A percentile compares a stretch with the other conserved stretches of the same genome.
Conservation (phyloP, 805 yeast species). For the Candida argentea region DNA sequence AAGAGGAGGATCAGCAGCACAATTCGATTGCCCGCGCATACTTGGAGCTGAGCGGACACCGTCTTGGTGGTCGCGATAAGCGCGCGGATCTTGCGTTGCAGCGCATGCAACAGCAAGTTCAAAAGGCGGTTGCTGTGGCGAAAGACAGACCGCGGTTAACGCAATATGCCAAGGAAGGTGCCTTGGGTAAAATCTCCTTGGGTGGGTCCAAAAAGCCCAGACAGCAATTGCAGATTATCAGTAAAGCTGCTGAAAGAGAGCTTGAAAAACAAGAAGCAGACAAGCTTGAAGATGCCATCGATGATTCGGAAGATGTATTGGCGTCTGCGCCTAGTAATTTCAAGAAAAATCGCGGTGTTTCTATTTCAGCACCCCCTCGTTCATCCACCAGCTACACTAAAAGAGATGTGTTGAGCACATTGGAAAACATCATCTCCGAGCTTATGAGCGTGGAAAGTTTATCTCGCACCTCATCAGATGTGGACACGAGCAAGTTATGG, state of each 20-base stretch:
- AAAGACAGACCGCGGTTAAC: conserved; percentile 70
- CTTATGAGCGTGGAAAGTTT: conserved; percentile 71
- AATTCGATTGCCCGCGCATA: conserved; percentile 89
- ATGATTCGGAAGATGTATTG: neutral
- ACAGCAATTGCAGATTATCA: conserved; percentile 63
- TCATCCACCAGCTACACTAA: conserved; percentile 24
- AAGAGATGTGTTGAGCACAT: conserved; percentile 45
- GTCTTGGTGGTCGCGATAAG: conserved; percentile 75
- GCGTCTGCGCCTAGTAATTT: conserved; percentile 11
- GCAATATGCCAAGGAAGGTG: conserved; percentile 69
- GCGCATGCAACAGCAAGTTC: conserved; percentile 97
- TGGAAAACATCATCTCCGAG: conserved; percentile 71
- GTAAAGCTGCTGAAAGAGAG: conserved; percentile 41
- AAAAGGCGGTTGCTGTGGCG: conserved; percentile 91
- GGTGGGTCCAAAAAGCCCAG: conserved; percentile 81
- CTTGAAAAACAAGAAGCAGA: conserved; percentile 20
- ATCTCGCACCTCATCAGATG: conserved; percentile 23
- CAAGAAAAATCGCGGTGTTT: conserved; percentile 19
- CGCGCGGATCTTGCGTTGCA: conserved; percentile 86
- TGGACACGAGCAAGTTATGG: conserved; percentile 49
- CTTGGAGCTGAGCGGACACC: conserved; percentile 82
- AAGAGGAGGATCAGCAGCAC: conserved; percentile 45
- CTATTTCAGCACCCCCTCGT: conserved; percentile 23
- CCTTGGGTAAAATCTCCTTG: conserved; percentile 76
- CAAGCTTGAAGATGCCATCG: conserved; percentile 6